phyloP scores from a whole-genome alignment of 306 rosid species.

The apple (Malus domestica) region ASM211411v1 NC_041791.1:4973501-4974000 shows the following conservation, averaged over 20 bases:
- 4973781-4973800: neutral
- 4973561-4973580: too few species aligned
- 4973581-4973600: too few species aligned
- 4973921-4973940: constrained; percentile 55
- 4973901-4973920: constrained; percentile 49
- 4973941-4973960: constrained; percentile 52
- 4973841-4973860: constrained; percentile 50
- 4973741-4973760: neutral
- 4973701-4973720: neutral
- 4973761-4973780: neutral
- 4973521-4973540: too few species aligned
- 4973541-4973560: too few species aligned
- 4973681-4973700: neutral
- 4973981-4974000: constrained; percentile 70
- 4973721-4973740: neutral
- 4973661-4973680: too few species aligned
- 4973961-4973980: constrained; percentile 53
- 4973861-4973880: constrained; percentile 67
- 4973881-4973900: constrained; percentile 38
- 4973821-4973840: neutral
- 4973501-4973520: too few species aligned
- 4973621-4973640: too few species aligned
- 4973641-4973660: too few species aligned
- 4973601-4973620: too few species aligned
- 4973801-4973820: neutral